These are phyloP conservation scores for Citrullus amarus DNA, from an alignment of 306 rosid genomes.

Conservation along the genomic window DNA sequence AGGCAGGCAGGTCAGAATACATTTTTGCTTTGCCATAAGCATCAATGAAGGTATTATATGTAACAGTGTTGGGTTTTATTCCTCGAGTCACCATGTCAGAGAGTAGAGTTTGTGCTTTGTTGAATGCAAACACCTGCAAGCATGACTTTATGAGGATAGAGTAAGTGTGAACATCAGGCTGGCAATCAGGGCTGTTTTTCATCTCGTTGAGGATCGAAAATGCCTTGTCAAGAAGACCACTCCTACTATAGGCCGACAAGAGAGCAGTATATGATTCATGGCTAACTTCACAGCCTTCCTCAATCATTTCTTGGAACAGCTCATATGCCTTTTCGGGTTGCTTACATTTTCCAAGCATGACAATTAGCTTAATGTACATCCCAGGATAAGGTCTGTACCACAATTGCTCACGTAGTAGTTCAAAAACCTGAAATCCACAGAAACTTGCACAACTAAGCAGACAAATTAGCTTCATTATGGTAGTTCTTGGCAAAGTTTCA, in stretches of 20 bases:
- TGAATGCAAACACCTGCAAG: constrained; percentile 57
- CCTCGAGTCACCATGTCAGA: constrained; percentile 62
- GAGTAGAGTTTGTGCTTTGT: constrained; percentile 57
- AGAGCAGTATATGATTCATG: constrained; percentile 78
- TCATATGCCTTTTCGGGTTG: constrained; percentile 73
- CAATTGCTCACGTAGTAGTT: constrained; percentile 63
- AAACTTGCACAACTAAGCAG: neutral
- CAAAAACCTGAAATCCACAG: constrained; percentile 53
- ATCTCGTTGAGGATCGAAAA: constrained; percentile 65
- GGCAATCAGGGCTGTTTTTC: constrained; percentile 57
- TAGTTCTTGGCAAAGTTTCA: neutral
- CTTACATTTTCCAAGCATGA: constrained; percentile 94
- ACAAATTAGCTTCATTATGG: neutral
- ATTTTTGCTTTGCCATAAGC: constrained; percentile 82
- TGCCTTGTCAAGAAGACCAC: constrained; percentile 68
- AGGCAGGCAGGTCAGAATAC: constrained; percentile 29
- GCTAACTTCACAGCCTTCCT: constrained; percentile 64
- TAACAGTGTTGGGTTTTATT: constrained; percentile 71
- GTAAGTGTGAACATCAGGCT: constrained; percentile 85
- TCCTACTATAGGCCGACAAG: constrained; percentile 82
- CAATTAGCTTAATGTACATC: constrained; percentile 68
- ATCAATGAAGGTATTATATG: constrained; percentile 78
- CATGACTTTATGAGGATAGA: constrained; percentile 86
- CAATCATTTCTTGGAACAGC: constrained; percentile 68
- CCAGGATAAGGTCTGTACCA: constrained; percentile 78